Evolutionary conservation across 2,329 filamentous ascomycete genomes (phyloP).

Genomic region (Sporothrix dimorphospora): DNA sequence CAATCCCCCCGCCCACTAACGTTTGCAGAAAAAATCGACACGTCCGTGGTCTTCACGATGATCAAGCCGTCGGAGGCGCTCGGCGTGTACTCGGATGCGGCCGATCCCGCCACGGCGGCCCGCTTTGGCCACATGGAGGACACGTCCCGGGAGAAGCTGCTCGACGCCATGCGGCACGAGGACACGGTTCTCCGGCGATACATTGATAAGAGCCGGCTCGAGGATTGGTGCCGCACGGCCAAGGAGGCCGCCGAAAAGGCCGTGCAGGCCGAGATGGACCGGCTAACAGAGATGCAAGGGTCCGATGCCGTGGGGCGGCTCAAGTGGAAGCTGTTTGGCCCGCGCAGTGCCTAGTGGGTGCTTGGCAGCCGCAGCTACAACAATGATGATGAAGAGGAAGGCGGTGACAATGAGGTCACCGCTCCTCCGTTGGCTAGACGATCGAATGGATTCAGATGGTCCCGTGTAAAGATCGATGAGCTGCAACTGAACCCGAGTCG

Average conservation of each 20-base stretch:
- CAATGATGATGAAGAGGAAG: not conserved
- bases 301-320: slow-evolving; percentile 2
- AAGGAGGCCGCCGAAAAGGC: slow-evolving; percentile 39
- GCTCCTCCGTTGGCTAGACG: no score
- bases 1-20: no score
- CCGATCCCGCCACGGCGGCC: slow-evolving; percentile 51
- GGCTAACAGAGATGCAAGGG: slow-evolving; percentile 30
- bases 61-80: slow-evolving; percentile 57
- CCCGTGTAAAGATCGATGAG: not conserved
- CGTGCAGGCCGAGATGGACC: slow-evolving; percentile 35
- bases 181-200: slow-evolving; percentile 66
- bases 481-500: not conserved
- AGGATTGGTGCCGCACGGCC: slow-evolving; percentile 60
- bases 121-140: slow-evolving; percentile 64
- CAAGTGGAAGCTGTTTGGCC: slow-evolving; percentile 28
- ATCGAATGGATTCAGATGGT: not conserved
- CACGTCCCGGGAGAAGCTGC: slow-evolving; percentile 66
- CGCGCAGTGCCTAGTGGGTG: slow-evolving; percentile 13
- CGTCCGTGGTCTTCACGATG: slow-evolving; percentile 46
- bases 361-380: not conserved
- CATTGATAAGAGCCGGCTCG: slow-evolving; percentile 69
- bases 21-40: slow-evolving; percentile 32
- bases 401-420: not conserved
- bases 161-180: slow-evolving; percentile 73
- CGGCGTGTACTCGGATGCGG: slow-evolving; percentile 63